A percentile compares a stretch with the other conserved stretches of the same genome.
These are phyloP conservation scores for Excoecaria cochinchinensis DNA, from an alignment of 345 rosid genomes.

Conservation along the genomic window DNA sequence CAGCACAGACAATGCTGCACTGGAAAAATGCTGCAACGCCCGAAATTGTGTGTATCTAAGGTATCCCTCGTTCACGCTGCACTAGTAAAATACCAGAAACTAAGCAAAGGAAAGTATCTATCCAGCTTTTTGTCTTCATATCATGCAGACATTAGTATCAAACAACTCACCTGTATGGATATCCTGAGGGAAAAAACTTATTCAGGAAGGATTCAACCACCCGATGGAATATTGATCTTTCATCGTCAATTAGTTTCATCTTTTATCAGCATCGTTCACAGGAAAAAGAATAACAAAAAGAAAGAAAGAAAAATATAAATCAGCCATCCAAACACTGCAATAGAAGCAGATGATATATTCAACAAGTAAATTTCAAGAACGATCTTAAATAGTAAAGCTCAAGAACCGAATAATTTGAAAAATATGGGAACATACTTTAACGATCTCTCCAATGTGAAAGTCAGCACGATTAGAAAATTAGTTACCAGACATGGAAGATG, in stretches of 20 bases:
- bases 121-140: background rate
- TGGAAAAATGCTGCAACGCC: constrained; percentile 80
- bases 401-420: background rate
- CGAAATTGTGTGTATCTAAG: constrained; percentile 86
- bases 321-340: background rate
- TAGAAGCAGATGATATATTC: background rate
- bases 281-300: background rate
- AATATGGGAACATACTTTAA: background rate
- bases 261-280: constrained; percentile 20
- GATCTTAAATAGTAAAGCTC: background rate
- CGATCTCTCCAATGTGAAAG: background rate
- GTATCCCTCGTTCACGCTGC: constrained; percentile 92
- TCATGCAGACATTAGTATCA: background rate
- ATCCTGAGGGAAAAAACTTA: constrained; percentile 90
- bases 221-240: constrained; percentile 56
- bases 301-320: too few relatives aligned
- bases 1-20: constrained; percentile 82
- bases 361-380: background rate
- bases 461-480: background rate
- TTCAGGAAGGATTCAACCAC: constrained; percentile 70
- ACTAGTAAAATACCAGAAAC: constrained; percentile 14
- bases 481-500: background rate
- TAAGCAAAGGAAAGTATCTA: background rate
- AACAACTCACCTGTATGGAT: constrained; percentile 70
- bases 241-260: constrained; percentile 73